phyloP scores from a whole-genome alignment of 371 early-diverging fungal species.

The Phascolomyces articulosus region DNA sequence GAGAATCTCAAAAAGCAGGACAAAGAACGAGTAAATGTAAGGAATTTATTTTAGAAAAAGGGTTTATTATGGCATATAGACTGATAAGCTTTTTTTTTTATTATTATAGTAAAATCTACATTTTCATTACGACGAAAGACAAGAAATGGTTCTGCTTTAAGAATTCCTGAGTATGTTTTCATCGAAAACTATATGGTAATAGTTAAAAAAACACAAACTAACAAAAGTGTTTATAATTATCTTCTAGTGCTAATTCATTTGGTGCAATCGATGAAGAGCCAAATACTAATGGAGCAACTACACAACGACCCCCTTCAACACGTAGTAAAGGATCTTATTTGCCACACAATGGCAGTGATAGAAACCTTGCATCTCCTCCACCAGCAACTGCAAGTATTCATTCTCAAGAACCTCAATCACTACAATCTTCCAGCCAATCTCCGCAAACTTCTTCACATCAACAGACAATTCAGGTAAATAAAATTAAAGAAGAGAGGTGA shows the following conservation, averaged over 20 bases:
- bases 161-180: slow-evolving; percentile 17
- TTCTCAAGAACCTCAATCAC: not conserved
- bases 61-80: no score
- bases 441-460: not conserved
- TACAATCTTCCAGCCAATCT: no score
- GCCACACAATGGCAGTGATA: not conserved
- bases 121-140: slow-evolving; percentile 19
- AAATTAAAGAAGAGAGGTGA: no score
- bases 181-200: not conserved
- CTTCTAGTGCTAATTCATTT: not conserved
- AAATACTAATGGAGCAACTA: not conserved
- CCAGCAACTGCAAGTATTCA: not conserved
- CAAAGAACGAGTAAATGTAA: slow-evolving; percentile 1
- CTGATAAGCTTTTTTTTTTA: not conserved
- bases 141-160: slow-evolving; percentile 16
- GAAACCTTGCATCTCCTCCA: not conserved
- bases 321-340: not conserved
- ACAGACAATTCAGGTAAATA: not conserved
- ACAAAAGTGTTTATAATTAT: no score
- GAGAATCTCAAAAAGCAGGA: slow-evolving; percentile 1
- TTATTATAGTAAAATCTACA: slow-evolving; percentile 9
- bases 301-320: not conserved
- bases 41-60: not conserved
- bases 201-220: not conserved
- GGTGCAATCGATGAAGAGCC: slow-evolving; percentile 10